Evolutionary conservation across 768 basidiomycete genomes (phyloP), one percentile per base, ranked within the genome.

Genomic region (Hortiboletus campestris): DNA sequence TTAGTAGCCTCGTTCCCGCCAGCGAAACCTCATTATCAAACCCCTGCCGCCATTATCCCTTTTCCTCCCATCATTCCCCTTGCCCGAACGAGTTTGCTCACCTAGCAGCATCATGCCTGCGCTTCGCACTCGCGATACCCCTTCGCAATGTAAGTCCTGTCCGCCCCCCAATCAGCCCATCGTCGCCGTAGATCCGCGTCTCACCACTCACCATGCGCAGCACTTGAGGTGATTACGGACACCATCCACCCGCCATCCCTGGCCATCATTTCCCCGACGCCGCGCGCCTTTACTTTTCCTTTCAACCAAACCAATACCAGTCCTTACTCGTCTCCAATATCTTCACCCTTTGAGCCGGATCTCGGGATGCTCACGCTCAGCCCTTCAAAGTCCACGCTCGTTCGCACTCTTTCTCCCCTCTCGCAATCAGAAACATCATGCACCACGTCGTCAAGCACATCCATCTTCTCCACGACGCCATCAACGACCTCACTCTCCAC

Each of bases 201-300:
- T 57, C 12, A 61, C 17, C 55, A 51, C 68, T 63, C 61, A 63
- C 60, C 55, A 6, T 39, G 9, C 29, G 20, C 65, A 88, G 85
- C 84, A 79, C 86, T 89, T 77, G 84, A 88, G 77, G 86, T 89
- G 80, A 78, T 83, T 67, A 83, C 84, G 72, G 84, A 84, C 76
- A 78, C 78, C 64, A 76, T 77, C 25, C 76, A 77, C 59, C 74
- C 79, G 49, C 86, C 88, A 65, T 67, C 76, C 47, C 60, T 80
- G 62, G 76, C 66, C 75, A 84, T 78, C 76, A 75, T 74, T 78
- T 86, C 75, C 46, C 83, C 75, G 80, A 88, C 79, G 75, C 78
- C 79, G 72, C 79, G 78, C 76, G 79, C 79, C 71, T 69, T 73
- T 62, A 66, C 72, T 47, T 80, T 80, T 66, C 73, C 76, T 64